phyloP scores from a whole-genome alignment of 306 rosid genomes.

The Arachis stenosperma region DNA sequence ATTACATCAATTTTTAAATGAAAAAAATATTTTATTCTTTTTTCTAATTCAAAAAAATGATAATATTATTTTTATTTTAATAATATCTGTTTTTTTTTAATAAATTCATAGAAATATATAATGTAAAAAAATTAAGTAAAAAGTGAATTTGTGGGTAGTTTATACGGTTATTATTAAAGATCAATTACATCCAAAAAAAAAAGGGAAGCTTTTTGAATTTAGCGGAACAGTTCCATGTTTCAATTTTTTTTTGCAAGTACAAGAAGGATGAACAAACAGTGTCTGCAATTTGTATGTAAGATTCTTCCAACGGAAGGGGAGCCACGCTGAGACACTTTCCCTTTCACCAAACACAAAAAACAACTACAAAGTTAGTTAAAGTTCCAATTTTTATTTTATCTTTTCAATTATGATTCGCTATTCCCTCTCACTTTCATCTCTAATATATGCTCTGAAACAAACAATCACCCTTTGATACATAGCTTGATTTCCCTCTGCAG shows the following conservation, averaged over 20 bases:
- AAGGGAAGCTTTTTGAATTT: neutral
- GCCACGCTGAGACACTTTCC: slow-evolving; percentile 30
- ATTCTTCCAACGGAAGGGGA: slow-evolving; percentile 42
- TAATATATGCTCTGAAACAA: neutral
- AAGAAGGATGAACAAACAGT: slow-evolving; percentile 33
- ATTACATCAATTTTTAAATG: no score
- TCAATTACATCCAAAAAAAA: no score
- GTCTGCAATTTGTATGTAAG: slow-evolving; percentile 39
- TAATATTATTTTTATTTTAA: no score
- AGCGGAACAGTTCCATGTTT: neutral
- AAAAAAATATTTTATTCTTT: no score
- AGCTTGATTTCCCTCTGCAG: slow-evolving; percentile 39
- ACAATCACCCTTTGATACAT: neutral
- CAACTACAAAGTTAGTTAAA: slow-evolving; percentile 46
- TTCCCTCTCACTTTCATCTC: slow-evolving; percentile 18
- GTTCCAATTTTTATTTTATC: slow-evolving; percentile 12
- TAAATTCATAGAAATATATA: no score
- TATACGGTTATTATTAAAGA: no score
- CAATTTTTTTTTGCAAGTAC: slow-evolving; percentile 7
- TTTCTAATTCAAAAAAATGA: no score
- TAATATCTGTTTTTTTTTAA: no score
- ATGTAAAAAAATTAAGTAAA: no score
- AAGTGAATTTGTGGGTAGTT: no score
- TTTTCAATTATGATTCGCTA: slow-evolving; percentile 27
- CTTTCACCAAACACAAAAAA: slow-evolving; percentile 23